Conservation (phyloP, 495 filamentous ascomycete genomes). For the Trichodelitschia bisporula region DNA sequence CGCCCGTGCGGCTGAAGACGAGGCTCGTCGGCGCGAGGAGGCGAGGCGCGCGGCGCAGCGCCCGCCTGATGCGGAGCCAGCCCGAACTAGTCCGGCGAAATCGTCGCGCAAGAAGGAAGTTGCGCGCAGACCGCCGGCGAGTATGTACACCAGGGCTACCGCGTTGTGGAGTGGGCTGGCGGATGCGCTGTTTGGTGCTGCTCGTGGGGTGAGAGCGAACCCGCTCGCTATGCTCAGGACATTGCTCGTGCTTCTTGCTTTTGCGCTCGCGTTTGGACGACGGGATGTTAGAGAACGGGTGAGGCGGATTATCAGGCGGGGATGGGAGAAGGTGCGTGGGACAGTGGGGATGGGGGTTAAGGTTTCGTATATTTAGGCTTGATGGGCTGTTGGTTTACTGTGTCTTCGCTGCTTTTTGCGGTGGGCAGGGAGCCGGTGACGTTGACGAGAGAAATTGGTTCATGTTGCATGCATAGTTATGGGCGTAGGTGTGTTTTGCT, state of each 20-base stretch:
- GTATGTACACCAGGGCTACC: constrained; percentile 23
- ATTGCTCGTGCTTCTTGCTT: constrained; percentile 57
- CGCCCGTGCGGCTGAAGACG: too few species aligned
- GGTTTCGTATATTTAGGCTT: constrained; percentile 95
- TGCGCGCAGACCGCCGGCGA: too few species aligned
- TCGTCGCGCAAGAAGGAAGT: too few species aligned
- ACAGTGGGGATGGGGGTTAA: constrained; percentile 96
- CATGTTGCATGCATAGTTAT: too few species aligned
- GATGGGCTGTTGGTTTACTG: too few species aligned
- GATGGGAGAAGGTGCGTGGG: constrained; percentile 61
- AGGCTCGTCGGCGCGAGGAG: background rate
- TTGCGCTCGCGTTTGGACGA: constrained; percentile 52
- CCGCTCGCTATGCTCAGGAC: constrained; percentile 51
- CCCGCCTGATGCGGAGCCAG: constrained; percentile 3
- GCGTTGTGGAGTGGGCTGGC: constrained; percentile 28
- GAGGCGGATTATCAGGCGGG: constrained; percentile 32
- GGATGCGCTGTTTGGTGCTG: constrained; percentile 35
- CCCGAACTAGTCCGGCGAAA: too few species aligned
- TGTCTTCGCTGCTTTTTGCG: too few species aligned
- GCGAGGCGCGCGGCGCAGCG: background rate
- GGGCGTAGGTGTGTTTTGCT: too few species aligned
- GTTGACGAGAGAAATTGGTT: too few species aligned
- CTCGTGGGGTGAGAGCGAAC: constrained; percentile 37
- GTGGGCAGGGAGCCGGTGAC: too few species aligned
- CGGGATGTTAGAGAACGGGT: constrained; percentile 53